Base-by-base conservation (phyloP, 257 asterid species). In the Apocynum venetum region DNA sequence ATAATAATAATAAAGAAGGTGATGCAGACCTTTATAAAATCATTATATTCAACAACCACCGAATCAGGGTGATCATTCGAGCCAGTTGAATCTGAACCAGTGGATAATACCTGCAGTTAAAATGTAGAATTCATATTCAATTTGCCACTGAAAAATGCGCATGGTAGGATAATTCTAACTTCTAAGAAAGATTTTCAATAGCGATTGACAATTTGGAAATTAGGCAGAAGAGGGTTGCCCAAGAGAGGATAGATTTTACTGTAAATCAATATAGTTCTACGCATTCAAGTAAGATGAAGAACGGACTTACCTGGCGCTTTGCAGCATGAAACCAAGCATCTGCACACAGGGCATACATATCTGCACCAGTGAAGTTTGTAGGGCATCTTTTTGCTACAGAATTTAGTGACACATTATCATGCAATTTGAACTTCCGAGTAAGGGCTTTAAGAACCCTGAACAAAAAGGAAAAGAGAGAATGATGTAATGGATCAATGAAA, bases 241-340 rank as follows among this genome's bases (percentile, higher is more conserved):
- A 46, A 15, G 35, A 61, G 63, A 51, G 49, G 36, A 20, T 15
- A 41, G 6, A 19, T 8, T 57, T 6, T 4, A 31, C 49, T 68
- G 47, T 25, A 12, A n/a, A 38, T 71, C 13, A 17, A 8, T 4
- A 17, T 15, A 7, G 51, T 47, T 14, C n/a, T 35, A 31, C 13
- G 49, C 17, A 57, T 14, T 55, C 10, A 20, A 56, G 61, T 17
- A 51, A 61, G 43, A 48, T 57, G 11, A n/a, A 70, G 63, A 64
- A 15, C 14, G 53, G 61, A 76, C 84, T 76, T 76, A 91, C 99
- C 89, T 86, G 89, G 40, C 92, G 90, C 82, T 89, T 93, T 64
- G 99, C 99, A 71, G 98, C 99, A 72, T 85, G 94, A 83, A 96
- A 96, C 99, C 99, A 96, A 82, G 98, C 97, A 87, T 96, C 99